Conservation (phyloP, 2,329 filamentous ascomycete species). For the Rhynchosporium agropyri region DNA sequence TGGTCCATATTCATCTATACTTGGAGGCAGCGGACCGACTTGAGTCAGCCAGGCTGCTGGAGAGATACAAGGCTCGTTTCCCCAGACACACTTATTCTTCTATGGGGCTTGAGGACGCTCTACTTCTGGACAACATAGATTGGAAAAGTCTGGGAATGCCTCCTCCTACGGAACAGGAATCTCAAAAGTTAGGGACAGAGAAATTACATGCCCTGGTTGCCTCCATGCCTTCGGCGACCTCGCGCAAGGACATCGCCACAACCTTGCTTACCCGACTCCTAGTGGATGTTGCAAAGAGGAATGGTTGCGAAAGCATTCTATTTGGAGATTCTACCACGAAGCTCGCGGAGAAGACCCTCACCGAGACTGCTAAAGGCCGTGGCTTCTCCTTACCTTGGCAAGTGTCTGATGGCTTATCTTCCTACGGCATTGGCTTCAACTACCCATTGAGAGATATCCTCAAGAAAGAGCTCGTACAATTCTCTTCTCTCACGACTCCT, state of each 20-base stretch:
- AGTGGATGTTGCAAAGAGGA: conserved; percentile 61
- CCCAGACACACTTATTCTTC: conserved; percentile 66
- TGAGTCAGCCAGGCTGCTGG: conserved; percentile 43
- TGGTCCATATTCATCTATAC: conserved; percentile 51
- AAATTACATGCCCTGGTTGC: conserved; percentile 52
- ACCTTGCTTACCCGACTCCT: conserved; percentile 75
- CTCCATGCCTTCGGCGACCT: conserved; percentile 71
- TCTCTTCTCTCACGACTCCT: conserved; percentile 57
- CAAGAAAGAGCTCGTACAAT: conserved; percentile 75
- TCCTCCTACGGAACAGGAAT: conserved; percentile 20
- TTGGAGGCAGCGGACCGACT: conserved; percentile 38
- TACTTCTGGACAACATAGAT: conserved; percentile 55
- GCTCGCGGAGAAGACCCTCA: conserved; percentile 81
- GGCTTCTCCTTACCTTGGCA: conserved; percentile 83
- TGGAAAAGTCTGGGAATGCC: conserved; percentile 51
- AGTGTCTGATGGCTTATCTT: conserved; percentile 67
- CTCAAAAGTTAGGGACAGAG: conserved; percentile 38
- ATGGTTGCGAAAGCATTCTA: conserved; percentile 69
- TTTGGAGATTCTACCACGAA: conserved; percentile 87
- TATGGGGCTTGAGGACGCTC: conserved; percentile 65
- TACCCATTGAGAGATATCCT: conserved; percentile 86
- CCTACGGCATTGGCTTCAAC: conserved; percentile 52
- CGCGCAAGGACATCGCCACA: conserved; percentile 71
- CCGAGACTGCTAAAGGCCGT: conserved; percentile 88
- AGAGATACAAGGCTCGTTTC: conserved; percentile 59